A percentile compares a stretch with the other conserved stretches of the same genome.
These are phyloP conservation scores for Piper betle DNA, from an alignment of 164 flowering plant genomes.

Conservation along the genomic window DNA sequence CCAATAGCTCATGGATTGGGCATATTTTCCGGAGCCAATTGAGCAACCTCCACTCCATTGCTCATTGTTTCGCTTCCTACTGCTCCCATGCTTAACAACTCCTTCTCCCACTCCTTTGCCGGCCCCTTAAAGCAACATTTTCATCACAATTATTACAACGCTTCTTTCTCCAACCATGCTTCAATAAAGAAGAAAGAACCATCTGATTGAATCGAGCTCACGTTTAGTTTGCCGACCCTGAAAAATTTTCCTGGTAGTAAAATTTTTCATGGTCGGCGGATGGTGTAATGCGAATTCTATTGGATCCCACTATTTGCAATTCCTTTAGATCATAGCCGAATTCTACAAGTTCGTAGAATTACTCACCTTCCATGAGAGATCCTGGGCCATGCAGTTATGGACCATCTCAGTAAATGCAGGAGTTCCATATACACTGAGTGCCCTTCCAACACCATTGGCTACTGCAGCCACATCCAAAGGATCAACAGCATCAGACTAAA, in stretches of 20 bases:
- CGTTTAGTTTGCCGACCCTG: not conserved
- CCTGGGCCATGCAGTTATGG: constrained; percentile 80
- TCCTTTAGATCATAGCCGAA: no score
- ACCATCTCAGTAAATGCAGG: constrained; percentile 61
- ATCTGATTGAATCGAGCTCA: no score
- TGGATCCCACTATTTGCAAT: no score
- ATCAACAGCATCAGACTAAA: constrained; percentile 65
- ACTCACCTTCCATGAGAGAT: constrained; percentile 93
- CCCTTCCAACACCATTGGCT: constrained; percentile 37
- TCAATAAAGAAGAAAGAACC: no score
- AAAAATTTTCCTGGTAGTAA: not conserved
- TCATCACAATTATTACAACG: not conserved
- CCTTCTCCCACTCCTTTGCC: not conserved
- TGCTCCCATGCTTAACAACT: not conserved
- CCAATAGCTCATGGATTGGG: not conserved
- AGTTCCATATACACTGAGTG: constrained; percentile 48
- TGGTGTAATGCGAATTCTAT: no score
- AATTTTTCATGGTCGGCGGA: not conserved
- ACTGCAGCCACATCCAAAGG: constrained; percentile 63
- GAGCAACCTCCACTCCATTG: not conserved
- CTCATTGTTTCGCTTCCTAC: not conserved
- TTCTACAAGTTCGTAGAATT: not conserved
- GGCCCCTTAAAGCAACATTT: not conserved
- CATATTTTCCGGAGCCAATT: not conserved
- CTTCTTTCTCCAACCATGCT: no score